Base-by-base conservation (phyloP, 345 rosid species). In the Noccaea caerulescens region DNA sequence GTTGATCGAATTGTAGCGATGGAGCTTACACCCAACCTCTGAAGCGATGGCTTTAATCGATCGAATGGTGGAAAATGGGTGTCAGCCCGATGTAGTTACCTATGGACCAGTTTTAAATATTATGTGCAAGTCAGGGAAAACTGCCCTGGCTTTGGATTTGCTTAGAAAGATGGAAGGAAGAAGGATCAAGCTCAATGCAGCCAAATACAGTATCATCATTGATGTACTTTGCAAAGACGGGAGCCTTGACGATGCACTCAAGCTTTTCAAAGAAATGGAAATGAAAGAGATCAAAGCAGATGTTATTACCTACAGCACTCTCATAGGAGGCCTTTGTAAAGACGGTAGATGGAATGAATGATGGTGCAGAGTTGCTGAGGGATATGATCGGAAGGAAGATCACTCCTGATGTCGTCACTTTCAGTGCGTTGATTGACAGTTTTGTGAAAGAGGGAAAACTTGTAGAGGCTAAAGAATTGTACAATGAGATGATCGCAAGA, bases 361-460 rank as follows among this genome's bases (percentile, higher is more conserved):
- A 36, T 45, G 66, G 36, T n/a, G 73, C 41, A 1, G 6, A 58
- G 6, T 25, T 71, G 50, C 0, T 71, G 23, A 49, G 27, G 55
- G 74, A 70, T 33, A 64, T 49, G 69, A 33, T 64, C 55, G 5
- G 1, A 3, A 64, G 57, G 58, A 64, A 34, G 0, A 47, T 47
- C 43, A 47, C 6, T 4, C 69, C 69, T 2, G 0, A 65, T 14
- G 23, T 65, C 5, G 20, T 65, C 45, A 65, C 70, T 2, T 50
- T 65, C 20, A 49, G 2, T 30, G 10, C 44, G 1, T 13, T 78
- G 71, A 23, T 78, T 47, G 67, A 67, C 46, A 39, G 39, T 14
- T 49, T 72, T 44, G 30, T 66, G 47, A 73, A 73, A 39, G 54
- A 57, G 4, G 63, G 80, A 39, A 72, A 30, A 59, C 4, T 68